Base-by-base conservation (phyloP, 768 basidiomycete species). In the Hydnum rufescens region DNA sequence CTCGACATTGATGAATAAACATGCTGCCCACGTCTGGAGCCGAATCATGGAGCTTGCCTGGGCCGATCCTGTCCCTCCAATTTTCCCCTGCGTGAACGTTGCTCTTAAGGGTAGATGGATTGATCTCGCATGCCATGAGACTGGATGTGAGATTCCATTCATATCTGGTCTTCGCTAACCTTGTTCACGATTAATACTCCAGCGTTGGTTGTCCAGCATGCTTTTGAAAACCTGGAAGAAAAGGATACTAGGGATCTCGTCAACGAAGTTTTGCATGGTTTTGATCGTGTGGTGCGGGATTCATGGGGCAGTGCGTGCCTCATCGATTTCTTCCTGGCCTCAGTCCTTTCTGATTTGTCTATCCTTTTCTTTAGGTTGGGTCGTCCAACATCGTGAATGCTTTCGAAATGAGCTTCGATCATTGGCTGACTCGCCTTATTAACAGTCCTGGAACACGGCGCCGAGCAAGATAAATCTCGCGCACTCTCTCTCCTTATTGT, bases 1-100 rank as follows among this genome's bases (percentile, higher is more conserved):
- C 1, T 75, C 83, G 62, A 89, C 86, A 3, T 70, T 89, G 28
- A 80, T 88, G 4, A 88, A 88, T 64, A 89, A 89, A 63, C 86
- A 89, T 62, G 84, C 85, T 1, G 85, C 83, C 47, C 86, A 89
- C 62, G 86, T 89, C 30, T 89, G 86, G 85, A 86, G 83, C 66
- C 50, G 86, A 80, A 85, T 89, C 59, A 89, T 89, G 86, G 86
- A 89, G 63, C 65, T 89, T 31, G 80, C 78, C 3, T 89, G 86
- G 86, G 82, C 82, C 1, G 71, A 81, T 22, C 85, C 84, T 34
- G 83, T 83, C 0, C 86, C 86, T 25, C 86, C 86, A 2, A 88
- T 89, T 61, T 89, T 89, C 61, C 75, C 80, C 2, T 85, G 85
- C 55, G 85, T 89, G 58, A 88, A 89, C 65, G 83, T 80, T 58